A percentile compares a stretch with the other conserved stretches of the same genome.
phyloP scores from a whole-genome alignment of 2,329 filamentous ascomycete species.

The Biscogniauxia mediterranea region DNA sequence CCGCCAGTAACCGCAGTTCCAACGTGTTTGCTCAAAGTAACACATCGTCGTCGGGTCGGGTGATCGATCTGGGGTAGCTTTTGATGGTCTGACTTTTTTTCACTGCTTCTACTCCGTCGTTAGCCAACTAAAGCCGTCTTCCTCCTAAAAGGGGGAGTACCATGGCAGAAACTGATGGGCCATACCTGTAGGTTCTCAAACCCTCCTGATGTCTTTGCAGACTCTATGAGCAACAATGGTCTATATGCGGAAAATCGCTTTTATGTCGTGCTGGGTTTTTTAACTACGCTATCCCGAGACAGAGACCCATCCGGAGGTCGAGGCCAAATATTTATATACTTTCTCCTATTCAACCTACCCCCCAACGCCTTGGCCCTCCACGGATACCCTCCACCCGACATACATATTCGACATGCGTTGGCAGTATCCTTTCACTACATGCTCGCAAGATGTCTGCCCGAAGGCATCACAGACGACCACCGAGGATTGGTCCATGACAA shows the following conservation, averaged over 20 bases:
- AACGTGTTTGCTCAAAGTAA: conserved; percentile 90
- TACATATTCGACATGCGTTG: conserved; percentile 23
- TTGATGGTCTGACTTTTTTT: not conserved
- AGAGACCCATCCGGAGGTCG: conserved; percentile 9
- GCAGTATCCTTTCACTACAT: conserved; percentile 21
- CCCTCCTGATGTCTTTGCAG: not conserved
- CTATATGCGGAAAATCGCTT: not conserved
- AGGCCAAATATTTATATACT: conserved; percentile 33
- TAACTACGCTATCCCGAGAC: not conserved
- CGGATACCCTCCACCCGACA: conserved; percentile 15
- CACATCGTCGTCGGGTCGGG: conserved; percentile 62
- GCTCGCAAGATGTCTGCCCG: conserved; percentile 29
- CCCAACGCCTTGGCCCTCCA: conserved; percentile 14
- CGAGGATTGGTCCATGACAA: conserved; percentile 31
- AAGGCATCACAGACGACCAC: conserved; percentile 25
- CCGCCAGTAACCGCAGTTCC: conserved; percentile 86
- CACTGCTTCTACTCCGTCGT: not conserved
- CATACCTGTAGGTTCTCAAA: not conserved
- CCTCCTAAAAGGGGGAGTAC: not conserved
- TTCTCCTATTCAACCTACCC: conserved; percentile 14
- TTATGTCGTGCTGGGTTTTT: not conserved
- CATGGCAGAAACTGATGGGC: not conserved
- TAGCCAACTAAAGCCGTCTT: not conserved
- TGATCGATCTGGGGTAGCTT: not conserved
- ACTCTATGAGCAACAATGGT: not conserved